Evolutionary conservation across 2,329 filamentous ascomycete genomes (phyloP).

Genomic region (Talaromyces funiculosus): DNA sequence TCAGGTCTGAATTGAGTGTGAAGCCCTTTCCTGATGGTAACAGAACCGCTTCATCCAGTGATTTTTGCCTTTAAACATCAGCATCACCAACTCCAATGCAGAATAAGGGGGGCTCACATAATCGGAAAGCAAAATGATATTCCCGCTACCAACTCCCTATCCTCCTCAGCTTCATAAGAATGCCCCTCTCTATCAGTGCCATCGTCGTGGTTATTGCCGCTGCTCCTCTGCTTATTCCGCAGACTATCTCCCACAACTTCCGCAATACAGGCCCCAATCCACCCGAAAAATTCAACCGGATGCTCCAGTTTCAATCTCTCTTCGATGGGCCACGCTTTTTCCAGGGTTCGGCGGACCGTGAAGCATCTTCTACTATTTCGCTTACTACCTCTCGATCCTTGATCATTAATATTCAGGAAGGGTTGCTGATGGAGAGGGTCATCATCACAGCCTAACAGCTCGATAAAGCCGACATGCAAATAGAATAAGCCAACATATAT

Average conservation of each 20-base stretch:
- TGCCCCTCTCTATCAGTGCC: not conserved
- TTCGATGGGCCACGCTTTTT: slow-evolving; percentile 68
- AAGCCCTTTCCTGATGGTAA: slow-evolving; percentile 52
- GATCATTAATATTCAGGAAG: not conserved
- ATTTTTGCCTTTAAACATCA: slow-evolving; percentile 35
- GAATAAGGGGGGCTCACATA: slow-evolving; percentile 25
- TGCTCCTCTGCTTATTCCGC: slow-evolving; percentile 22
- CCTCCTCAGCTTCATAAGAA: slow-evolving; percentile 15
- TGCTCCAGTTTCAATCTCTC: slow-evolving; percentile 68
- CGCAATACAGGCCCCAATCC: slow-evolving; percentile 70
- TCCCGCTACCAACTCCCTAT: slow-evolving; percentile 32
- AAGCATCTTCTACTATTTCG: slow-evolving; percentile 28
- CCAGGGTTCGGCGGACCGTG: slow-evolving; percentile 55
- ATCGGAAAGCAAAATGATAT: slow-evolving; percentile 42
- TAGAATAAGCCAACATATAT: slow-evolving; percentile 51
- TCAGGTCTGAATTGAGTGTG: slow-evolving; percentile 31
- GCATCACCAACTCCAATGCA: not conserved
- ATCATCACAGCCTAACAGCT: slow-evolving; percentile 37
- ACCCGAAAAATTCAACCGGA: slow-evolving; percentile 63
- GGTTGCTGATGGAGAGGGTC: slow-evolving; percentile 10
- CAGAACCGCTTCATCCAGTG: slow-evolving; percentile 46
- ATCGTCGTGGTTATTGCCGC: not conserved
- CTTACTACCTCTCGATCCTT: not conserved
- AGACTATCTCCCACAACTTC: slow-evolving; percentile 57
- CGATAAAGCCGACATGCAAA: slow-evolving; percentile 48